Evolutionary conservation across 257 asterid species (phyloP).

Genomic region (Rhazya stricta): DNA sequence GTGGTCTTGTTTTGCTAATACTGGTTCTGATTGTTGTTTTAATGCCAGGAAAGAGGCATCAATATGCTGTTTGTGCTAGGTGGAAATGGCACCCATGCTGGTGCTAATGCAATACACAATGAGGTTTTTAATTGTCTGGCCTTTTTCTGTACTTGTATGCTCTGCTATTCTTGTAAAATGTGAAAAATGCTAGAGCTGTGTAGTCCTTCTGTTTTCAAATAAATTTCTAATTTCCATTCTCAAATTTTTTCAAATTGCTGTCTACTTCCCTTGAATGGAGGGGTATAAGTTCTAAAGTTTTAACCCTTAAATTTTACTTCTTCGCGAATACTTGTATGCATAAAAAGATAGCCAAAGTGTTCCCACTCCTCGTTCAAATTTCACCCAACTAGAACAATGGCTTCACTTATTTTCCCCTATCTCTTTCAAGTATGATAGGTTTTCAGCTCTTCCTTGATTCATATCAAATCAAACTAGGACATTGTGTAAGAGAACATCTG

Average conservation of each 20-base stretch:
- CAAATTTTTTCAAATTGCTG: neutral
- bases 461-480: neutral
- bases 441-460: neutral
- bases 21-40: conserved; percentile 16
- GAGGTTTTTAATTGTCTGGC: conserved; percentile 50
- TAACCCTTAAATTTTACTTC: neutral
- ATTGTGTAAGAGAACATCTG: neutral
- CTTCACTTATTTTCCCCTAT: neutral
- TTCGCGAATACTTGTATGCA: neutral
- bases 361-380: too few species aligned
- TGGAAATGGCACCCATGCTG: conserved; percentile 99
- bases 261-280: neutral
- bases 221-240: neutral
- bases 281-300: neutral
- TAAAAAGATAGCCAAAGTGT: neutral
- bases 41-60: conserved; percentile 79
- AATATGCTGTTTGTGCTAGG: conserved; percentile 95
- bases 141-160: conserved; percentile 9
- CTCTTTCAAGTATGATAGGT: neutral
- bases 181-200: neutral
- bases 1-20: conserved; percentile 12
- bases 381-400: neutral
- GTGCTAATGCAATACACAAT: conserved; percentile 90
- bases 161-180: neutral
- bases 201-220: neutral